Evolutionary conservation across 2,329 filamentous ascomycete species (phyloP).

Genomic region (Cordyceps militaris): DNA sequence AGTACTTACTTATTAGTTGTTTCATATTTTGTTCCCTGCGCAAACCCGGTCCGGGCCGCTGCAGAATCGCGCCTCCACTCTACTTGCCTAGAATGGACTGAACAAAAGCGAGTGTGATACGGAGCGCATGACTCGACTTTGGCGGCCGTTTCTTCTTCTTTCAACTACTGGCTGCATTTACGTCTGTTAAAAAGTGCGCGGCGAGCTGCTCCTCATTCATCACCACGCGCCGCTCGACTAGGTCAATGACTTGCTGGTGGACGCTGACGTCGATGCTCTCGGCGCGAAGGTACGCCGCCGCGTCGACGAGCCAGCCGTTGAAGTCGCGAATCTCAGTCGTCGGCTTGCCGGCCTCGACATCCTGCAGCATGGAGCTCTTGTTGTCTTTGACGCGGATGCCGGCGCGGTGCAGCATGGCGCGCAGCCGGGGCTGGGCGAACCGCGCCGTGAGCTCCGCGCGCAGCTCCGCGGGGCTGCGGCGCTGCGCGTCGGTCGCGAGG

Average conservation of each 20-base stretch:
- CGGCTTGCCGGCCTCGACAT: constrained; percentile 41
- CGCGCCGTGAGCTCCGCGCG: constrained; percentile 25
- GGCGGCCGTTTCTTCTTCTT: not conserved
- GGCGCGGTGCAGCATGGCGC: constrained; percentile 39
- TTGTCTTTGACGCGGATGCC: constrained; percentile 45
- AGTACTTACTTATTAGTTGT: not conserved
- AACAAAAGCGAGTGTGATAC: not conserved
- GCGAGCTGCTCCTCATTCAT: constrained; percentile 30
- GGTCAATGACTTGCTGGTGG: constrained; percentile 35
- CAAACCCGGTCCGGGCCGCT: not conserved
- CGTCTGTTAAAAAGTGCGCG: constrained; percentile 18
- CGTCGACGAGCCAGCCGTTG: constrained; percentile 52
- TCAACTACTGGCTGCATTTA: not conserved
- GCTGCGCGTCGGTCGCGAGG: constrained; percentile 20
- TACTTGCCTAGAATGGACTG: not conserved
- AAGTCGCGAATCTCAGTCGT: constrained; percentile 50
- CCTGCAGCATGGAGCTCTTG: constrained; percentile 57
- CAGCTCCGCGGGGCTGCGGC: constrained; percentile 4
- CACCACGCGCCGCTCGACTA: constrained; percentile 33
- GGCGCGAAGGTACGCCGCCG: constrained; percentile 29
- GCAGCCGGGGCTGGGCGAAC: constrained; percentile 37
- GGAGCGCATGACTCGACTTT: not conserved
- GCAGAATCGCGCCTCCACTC: too few relatives aligned
- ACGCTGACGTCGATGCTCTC: constrained; percentile 25
- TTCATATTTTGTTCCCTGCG: not conserved